Percentiles rank a stretch among this genome's conserved stretches.
phyloP scores from a whole-genome alignment of 1,284 basidiomycete species.

The Marasmius oreades region DNA sequence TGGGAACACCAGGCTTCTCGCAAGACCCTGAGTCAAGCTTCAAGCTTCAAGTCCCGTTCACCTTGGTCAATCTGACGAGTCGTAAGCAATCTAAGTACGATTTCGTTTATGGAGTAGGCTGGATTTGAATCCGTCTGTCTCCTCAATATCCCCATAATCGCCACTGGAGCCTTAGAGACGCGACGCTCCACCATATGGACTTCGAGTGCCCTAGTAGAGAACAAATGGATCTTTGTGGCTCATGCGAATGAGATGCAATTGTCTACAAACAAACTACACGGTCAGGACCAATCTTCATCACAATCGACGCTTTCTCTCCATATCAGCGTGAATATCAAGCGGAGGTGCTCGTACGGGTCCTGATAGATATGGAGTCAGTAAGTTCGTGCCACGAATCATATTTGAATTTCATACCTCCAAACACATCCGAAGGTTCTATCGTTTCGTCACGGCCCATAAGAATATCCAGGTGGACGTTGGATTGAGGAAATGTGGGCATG shows the following conservation, averaged over 20 bases:
- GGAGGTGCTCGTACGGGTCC: conserved; percentile 27
- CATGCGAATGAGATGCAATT: no score
- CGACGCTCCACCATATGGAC: no score
- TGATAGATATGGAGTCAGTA: not conserved
- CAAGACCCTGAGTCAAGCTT: not conserved
- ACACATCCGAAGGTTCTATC: conserved; percentile 73
- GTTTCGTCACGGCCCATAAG: conserved; percentile 87
- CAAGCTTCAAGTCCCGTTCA: no score
- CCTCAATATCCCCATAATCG: no score
- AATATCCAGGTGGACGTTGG: conserved; percentile 87
- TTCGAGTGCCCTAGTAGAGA: no score
- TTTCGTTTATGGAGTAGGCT: no score
- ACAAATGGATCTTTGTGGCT: no score
- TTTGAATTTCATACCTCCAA: conserved; percentile 49
- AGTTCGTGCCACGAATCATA: not conserved
- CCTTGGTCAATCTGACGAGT: no score
- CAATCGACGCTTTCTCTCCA: conserved; percentile 66
- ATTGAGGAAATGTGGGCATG: conserved; percentile 59
- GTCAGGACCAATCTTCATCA: conserved; percentile 22
- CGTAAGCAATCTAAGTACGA: no score
- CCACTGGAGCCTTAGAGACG: no score
- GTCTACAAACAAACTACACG: conserved; percentile 2
- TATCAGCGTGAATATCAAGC: conserved; percentile 64
- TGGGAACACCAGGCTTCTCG: not conserved
- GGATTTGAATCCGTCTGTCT: no score